Evolutionary conservation across 2,329 filamentous ascomycete species (phyloP).

Genomic region (Colletotrichum eleusines): DNA sequence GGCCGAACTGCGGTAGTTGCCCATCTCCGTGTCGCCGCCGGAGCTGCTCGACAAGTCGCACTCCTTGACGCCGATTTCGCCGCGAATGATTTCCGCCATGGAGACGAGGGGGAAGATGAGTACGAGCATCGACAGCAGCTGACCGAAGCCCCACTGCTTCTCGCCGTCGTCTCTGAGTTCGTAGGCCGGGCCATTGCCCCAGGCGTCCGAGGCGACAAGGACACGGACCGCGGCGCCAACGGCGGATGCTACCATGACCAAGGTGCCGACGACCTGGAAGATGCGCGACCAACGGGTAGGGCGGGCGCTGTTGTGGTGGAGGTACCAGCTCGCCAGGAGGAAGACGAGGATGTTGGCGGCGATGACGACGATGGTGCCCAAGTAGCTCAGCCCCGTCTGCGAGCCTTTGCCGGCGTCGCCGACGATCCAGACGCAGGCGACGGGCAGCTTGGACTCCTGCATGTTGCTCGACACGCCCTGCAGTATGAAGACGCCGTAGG

Average conservation of each 20-base stretch:
- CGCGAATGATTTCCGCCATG: conserved; percentile 69
- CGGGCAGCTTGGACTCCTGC: conserved; percentile 65
- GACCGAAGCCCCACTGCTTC: conserved; percentile 72
- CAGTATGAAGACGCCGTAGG: conserved; percentile 69
- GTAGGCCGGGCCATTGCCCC: conserved; percentile 63
- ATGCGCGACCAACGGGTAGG: conserved; percentile 64
- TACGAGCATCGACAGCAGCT: conserved; percentile 70
- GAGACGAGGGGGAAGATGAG: conserved; percentile 71
- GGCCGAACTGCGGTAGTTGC: conserved; percentile 7
- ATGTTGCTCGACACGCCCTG: conserved; percentile 65
- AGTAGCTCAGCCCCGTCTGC: conserved; percentile 60
- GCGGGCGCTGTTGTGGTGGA: conserved; percentile 62
- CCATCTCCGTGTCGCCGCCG: conserved; percentile 25
- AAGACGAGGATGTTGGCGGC: conserved; percentile 70
- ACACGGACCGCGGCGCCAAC: conserved; percentile 70
- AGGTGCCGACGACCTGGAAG: conserved; percentile 65
- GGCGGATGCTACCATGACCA: conserved; percentile 68
- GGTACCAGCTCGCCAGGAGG: conserved; percentile 71
- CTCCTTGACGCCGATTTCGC: conserved; percentile 55
- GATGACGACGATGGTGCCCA: conserved; percentile 72
- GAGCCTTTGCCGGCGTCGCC: conserved; percentile 49
- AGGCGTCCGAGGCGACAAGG: conserved; percentile 70
- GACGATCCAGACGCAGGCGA: conserved; percentile 70
- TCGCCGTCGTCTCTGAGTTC: conserved; percentile 64
- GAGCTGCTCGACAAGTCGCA: conserved; percentile 19